Evolutionary conservation across 257 asterid species (phyloP), one percentile per base, ranked within the genome.

Genomic region (Handroanthus guayacan): DNA sequence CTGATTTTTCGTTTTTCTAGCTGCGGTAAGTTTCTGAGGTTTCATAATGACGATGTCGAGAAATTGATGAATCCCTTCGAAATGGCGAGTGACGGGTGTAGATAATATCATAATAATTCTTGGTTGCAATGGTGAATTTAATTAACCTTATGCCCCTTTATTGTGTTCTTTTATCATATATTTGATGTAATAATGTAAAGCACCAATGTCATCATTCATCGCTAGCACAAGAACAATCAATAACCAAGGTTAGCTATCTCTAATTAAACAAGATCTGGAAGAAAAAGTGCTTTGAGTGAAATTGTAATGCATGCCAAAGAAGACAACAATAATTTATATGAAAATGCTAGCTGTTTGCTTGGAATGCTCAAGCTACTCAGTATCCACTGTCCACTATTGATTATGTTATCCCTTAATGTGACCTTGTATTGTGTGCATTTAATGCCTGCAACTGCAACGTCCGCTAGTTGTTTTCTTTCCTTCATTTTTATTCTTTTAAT

Each of bases 41-140:
- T 64, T 58, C 72, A 16, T 61, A 77, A 36, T 8, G 64, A 77
- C 77, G 78, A 72, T 62, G 79, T 16, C 61, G 75, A 71, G 54
- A 69, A 66, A 18, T 38, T 76, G 81, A 67, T 16, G 82, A 72
- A 64, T 73, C 77, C 84, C 74, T 62, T 63, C 34, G 45, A 38
- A 69, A 48, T 54, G 62, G 50, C 77, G 78, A 63, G 3, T 12
- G 58, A 77, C 71, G 67, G 61, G 65, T 78, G 87, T 83, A 83
- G 86, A 86, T 83, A 85, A 72, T 71, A 80, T 78, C 74, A 86
- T 83, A 85, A 72, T 71, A 80, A 80, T 70, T 72, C 36, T 38
- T 70, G 65, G 20, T 67, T 69, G 43, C 77, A 65, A 77, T 75
- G 74, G 55, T 69, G 61, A 76, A 64, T 79, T 76, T 17, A 43